Conservation (phyloP, 441 rosid species). For the Brassica hybrid region DNA sequence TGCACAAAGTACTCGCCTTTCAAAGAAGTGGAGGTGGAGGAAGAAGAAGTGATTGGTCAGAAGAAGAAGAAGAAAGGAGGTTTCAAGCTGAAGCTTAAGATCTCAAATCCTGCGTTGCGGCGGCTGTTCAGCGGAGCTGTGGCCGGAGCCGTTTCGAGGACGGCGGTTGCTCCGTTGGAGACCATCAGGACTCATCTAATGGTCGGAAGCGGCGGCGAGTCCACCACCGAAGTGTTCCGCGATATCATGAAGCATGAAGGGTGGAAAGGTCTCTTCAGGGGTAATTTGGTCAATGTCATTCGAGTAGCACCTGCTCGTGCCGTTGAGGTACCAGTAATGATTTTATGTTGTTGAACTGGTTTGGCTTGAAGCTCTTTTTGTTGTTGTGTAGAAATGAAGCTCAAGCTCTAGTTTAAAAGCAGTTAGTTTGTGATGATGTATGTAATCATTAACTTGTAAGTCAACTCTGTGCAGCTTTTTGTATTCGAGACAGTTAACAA, state of each 20-base stretch:
- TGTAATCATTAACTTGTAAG: neutral
- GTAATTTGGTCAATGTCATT: conserved; percentile 83
- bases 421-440: neutral
- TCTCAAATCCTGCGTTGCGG: conserved; percentile 70
- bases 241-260: conserved; percentile 79
- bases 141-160: conserved; percentile 87
- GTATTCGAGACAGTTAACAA: conserved; percentile 84
- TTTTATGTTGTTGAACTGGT: too few species aligned
- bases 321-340: conserved; percentile 64
- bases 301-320: conserved; percentile 95
- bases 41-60: conserved; percentile 42
- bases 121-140: conserved; percentile 84
- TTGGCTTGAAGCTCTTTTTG: too few species aligned
- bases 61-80: conserved; percentile 51
- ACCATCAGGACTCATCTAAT: conserved; percentile 90
- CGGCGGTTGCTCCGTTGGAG: conserved; percentile 87
- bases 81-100: conserved; percentile 66
- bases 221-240: conserved; percentile 67
- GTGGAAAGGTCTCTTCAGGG: conserved; percentile 88
- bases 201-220: conserved; percentile 85
- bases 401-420: neutral
- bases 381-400: too few species aligned
- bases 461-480: conserved; percentile 47
- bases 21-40: conserved; percentile 38
- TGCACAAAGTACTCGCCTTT: conserved; percentile 54